Evolutionary conservation across 1,284 basidiomycete genomes (phyloP), one percentile per base, ranked within the genome.

Genomic region (Cryptococcus wingfieldii): DNA sequence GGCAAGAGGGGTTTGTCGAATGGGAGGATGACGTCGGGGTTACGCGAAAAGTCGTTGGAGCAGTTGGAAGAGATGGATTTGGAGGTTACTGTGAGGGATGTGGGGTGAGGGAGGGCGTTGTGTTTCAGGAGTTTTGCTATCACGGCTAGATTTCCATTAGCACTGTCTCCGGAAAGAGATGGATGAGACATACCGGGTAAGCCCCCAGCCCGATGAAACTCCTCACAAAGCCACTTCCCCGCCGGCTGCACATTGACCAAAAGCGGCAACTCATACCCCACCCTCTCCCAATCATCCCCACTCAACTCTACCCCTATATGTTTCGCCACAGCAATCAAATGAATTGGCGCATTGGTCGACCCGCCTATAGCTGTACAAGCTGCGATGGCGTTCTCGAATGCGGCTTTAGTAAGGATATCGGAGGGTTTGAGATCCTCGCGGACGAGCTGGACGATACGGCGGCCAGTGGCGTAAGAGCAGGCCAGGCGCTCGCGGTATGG

Each of bases 361-460:
- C 92, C 91, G 48, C 89, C 94, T 18, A 95, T 82, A 47, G 91
- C 81, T 66, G 88, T 91, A 50, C 89, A 83, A 46, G 90, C 81
- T 10, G 86, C 84, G 60, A 97, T 91, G 16, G 92, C 93, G 68
- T 97, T 96, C 70, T 95, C 79, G 78, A 97, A 94, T 1, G 93
- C 90, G 44, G 86, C 81, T 42, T 88, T 87, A 14, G 94, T 96
- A 62, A 97, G 79, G 67, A 97, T 96, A 72, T 97, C 93, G 62
- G 85, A 85, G 27, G 93, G 93, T 75, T 94, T 95, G 67, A 95
- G 80, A 71, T 97, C 90, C 53, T 86, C 78, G 67, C 87, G 89
- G 50, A 97, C 83, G 50, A 97, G 79, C 60, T 83, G 84, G 71
- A 86, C 90, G 72, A 97, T 82, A 67, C 88, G 89, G 58, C 81